Evolutionary conservation across 2,329 filamentous ascomycete species (phyloP).

Genomic region (Colletotrichum liaoningense): DNA sequence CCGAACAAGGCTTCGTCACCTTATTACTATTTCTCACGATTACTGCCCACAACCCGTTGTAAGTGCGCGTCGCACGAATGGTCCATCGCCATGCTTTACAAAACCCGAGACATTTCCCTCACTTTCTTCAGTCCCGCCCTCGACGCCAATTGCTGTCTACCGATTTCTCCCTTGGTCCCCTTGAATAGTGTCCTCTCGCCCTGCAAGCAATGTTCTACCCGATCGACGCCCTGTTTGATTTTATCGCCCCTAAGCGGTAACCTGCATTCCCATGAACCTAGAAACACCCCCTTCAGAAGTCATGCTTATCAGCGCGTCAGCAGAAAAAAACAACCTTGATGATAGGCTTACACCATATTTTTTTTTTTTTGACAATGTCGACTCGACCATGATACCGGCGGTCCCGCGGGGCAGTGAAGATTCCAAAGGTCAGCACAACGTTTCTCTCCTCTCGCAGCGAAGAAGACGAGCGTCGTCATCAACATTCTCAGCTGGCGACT

Average conservation of each 20-base stretch:
- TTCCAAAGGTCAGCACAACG: slow-evolving; percentile 50
- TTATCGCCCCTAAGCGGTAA: slow-evolving; percentile 46
- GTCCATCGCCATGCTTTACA: slow-evolving; percentile 1
- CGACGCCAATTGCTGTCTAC: slow-evolving; percentile 47
- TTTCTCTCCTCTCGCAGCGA: slow-evolving; percentile 50
- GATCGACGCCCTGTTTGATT: slow-evolving; percentile 47
- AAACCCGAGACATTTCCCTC: slow-evolving; percentile 3
- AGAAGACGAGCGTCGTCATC: slow-evolving; percentile 55
- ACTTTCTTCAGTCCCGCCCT: slow-evolving; percentile 42
- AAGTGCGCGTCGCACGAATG: neutral
- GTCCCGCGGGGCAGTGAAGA: slow-evolving; percentile 51
- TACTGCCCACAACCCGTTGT: neutral
- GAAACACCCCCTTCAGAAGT: slow-evolving; percentile 43
- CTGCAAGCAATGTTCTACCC: slow-evolving; percentile 55
- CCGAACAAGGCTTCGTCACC: neutral
- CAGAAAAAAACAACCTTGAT: slow-evolving; percentile 30
- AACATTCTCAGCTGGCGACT: slow-evolving; percentile 63
- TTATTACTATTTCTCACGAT: no score
- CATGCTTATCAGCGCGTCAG: slow-evolving; percentile 47
- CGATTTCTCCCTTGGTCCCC: slow-evolving; percentile 47
- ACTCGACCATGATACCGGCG: slow-evolving; percentile 58
- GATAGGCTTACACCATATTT: slow-evolving; percentile 41
- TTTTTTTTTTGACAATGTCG: slow-evolving; percentile 54
- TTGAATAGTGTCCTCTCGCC: slow-evolving; percentile 56
- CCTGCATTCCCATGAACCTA: slow-evolving; percentile 45